Percentiles rank a stretch among this genome's conserved stretches.
Conservation (phyloP, 2,329 filamentous ascomycete species). For the Stylonectria norvegica region DNA sequence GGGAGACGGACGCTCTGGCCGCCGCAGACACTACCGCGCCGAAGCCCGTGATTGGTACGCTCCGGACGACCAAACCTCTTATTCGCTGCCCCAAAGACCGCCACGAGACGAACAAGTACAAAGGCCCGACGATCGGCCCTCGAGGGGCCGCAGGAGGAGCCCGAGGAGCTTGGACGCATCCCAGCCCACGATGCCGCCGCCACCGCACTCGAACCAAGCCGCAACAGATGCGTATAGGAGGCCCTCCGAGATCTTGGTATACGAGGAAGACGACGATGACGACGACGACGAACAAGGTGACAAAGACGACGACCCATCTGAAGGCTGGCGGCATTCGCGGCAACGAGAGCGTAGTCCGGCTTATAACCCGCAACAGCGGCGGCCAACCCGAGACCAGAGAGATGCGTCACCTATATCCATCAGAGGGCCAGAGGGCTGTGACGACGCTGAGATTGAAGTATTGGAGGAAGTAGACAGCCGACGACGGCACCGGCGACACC, state of each 20-base stretch:
- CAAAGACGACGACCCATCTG: slow-evolving; percentile 7
- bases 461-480: slow-evolving; percentile 23
- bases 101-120: slow-evolving; percentile 30
- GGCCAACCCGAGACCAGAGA: background rate
- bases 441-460: slow-evolving; percentile 22
- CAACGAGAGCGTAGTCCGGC: background rate
- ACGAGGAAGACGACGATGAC: slow-evolving; percentile 25
- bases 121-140: slow-evolving; percentile 30
- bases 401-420: background rate
- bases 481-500: slow-evolving; percentile 11
- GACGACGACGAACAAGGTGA: slow-evolving; percentile 21
- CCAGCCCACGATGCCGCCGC: slow-evolving; percentile 29
- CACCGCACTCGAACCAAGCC: slow-evolving; percentile 25
- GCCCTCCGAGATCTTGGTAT: slow-evolving; percentile 24
- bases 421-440: slow-evolving; percentile 8
- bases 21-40: slow-evolving; percentile 26
- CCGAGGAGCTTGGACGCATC: slow-evolving; percentile 29
- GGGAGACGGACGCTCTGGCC: slow-evolving; percentile 26
- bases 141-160: slow-evolving; percentile 21
- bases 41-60: slow-evolving; percentile 26
- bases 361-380: background rate
- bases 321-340: background rate
- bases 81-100: slow-evolving; percentile 28
- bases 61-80: slow-evolving; percentile 25
- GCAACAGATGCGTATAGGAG: slow-evolving; percentile 31